Base-by-base conservation (phyloP, 2,329 filamentous ascomycete species). In the Ilyonectria robusta region DNA sequence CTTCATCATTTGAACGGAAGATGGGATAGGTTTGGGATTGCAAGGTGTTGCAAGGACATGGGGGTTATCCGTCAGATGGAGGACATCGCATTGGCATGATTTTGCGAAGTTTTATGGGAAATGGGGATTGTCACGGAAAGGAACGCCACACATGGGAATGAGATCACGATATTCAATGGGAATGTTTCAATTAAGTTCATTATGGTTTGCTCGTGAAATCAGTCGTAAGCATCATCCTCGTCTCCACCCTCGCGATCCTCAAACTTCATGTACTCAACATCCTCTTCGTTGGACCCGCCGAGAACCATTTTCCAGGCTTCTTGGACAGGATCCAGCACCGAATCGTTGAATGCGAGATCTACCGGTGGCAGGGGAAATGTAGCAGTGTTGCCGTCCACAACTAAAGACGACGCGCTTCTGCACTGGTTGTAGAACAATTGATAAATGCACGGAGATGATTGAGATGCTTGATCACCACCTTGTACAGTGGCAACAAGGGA, bases 331-430 rank as follows among this genome's bases (percentile, higher is more conserved):
- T 89, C 87, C 10, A 98, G 80, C 2, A 90, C 82, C 0, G 82
- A 77, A 72, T 98, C 95, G 73, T 94, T 89, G 70, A 97, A 93
- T 0, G 92, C 87, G 8, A 97, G 85, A 69, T 92, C 91, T 9
- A 91, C 80, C 3, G 89, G 84, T 0, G 89, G 77, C 2, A 87
- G 82, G 5, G 89, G 85, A 66, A 96, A 89, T 1, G 83, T 79
- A 48, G 91, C 80, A 19, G 90, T 77, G 26, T 81, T 79, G 21
- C 82, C 81, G 11, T 85, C 81, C 40, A 76, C 63, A 10, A 75
- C 70, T 8, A 79, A 69, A 13, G 74, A 67, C 0, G 69, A 65
- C 21, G 76, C 44, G 44, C 77, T 71, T 40, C 76, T 76, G 19
- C 78, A 76, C 74, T 91, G 88, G 57, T 90, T 85, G 71, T 91